Base-by-base conservation (phyloP, 352 stramenopile genomes). In the Pilasporangium apinafurcum region DNA sequence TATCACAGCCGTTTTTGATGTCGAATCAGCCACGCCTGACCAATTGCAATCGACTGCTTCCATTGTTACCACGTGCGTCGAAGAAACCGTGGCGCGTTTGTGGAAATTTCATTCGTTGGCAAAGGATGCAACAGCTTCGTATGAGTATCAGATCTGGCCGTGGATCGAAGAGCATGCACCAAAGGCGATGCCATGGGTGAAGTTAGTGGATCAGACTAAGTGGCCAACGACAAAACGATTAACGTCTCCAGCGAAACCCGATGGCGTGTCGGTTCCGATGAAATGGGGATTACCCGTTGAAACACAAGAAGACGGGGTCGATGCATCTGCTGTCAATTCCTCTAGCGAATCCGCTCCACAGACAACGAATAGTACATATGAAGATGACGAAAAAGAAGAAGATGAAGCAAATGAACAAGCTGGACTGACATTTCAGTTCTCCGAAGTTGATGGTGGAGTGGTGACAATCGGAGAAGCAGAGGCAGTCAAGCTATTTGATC, bases 401-500 rank as follows among this genome's bases (percentile, higher is more conserved):
- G 58, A 66, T 18, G 50, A 51, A 12, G 45, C 53, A 0, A 39
- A 56, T 6, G 48, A 62, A 7, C 28, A 50, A 16, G 27, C 63
- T 0, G 55, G 56, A 14, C 40, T 92, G 20, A 77, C 50, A 29
- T 87, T 92, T 40, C 73, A 64, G 2, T 90, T 92, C 39, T 86
- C 77, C 5, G 65, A 58, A 30, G 68, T 78, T 16, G 77, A 90
- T 32, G 77, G 75, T 2, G 72, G 77, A 0, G 49, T 73, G 4
- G 29, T 91, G 8, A 68, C 36, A 3, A 76, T 93, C 30, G 66
- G 71, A 1, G 68, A 85, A 39, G 46, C 63, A 5, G 73, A 91
- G 35, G 78, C 78, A 0, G 40, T 72, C 1, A 58, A 74, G 31
- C 44, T 93, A 17, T 86, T 83, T 20, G 65, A 86, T 27, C 24